Base-by-base conservation (phyloP, 1,139 yeast genomes). In the Geotrichum carabidarum region DNA sequence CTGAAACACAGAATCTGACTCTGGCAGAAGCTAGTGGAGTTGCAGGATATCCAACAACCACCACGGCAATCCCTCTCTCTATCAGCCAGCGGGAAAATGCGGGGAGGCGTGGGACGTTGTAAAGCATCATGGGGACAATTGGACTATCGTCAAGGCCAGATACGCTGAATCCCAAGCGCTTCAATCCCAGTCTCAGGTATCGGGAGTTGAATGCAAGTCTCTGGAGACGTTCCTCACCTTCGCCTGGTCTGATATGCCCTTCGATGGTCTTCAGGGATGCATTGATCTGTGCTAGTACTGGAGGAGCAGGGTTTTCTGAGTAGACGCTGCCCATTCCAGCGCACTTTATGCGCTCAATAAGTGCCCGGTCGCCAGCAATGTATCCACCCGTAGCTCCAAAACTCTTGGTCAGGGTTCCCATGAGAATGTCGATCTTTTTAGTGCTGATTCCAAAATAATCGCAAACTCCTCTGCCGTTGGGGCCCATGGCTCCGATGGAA, bases 351-450 rank as follows among this genome's bases (percentile, higher is more conserved):
- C 84, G 79, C 63, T 89, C 91, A 56, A 91, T 85, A 46, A 88
- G 73, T 51, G 71, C 73, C 66, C 81, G 78, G 61, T 78, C 78
- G 51, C 86, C 95, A 22, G 96, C 94, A 61, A 93, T 77, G 69
- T 93, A 93, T 50, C 99, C 99, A 67, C 99, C 99, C 47, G 98
- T 90, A 31, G 99, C 98, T 67, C 99, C 99, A 71, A 93, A 93
- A 5, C 97, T 89, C 73, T 93, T 93, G 54, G 99, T 94, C 57
- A 94, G 80, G 8, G 99, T 93, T 50, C 99, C 99, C 99, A 93
- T 93, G 62, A 93, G 74, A 59, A 93, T 74, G 71, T 93, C 99
- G 53, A 93, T 78, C 51, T 81, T 80, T 18, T 74, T 70, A 41
- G 98, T 93, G 61, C 82, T 80, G 54, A 93, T 80, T 48, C 84